These are phyloP conservation scores for Trichoderma pleuroti DNA, from an alignment of 2,329 filamentous ascomycete species.

Conservation along the genomic window DNA sequence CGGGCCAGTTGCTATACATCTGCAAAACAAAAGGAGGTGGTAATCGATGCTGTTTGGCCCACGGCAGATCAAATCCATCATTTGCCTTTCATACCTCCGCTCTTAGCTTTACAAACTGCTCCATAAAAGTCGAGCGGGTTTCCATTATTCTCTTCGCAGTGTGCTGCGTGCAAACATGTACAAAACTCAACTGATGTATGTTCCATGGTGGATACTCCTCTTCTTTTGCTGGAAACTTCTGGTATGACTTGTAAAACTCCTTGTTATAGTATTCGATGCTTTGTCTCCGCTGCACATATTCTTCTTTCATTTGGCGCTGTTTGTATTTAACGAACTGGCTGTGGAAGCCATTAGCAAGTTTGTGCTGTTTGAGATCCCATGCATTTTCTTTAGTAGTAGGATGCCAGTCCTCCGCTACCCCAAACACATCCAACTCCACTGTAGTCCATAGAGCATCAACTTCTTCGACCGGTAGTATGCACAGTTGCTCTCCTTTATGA, in stretches of 20 bases:
- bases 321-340: neutral
- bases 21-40: neutral
- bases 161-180: neutral
- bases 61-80: neutral
- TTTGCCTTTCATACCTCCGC: neutral
- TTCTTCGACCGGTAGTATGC: neutral
- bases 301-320: neutral
- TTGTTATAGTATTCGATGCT: neutral
- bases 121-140: neutral
- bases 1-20: neutral
- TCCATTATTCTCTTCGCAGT: neutral
- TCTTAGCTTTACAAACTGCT: neutral
- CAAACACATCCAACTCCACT: neutral
- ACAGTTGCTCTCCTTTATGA: neutral
- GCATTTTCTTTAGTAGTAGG: neutral
- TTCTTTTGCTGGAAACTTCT: neutral
- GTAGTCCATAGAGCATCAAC: neutral
- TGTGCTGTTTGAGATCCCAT: neutral
- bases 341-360: neutral
- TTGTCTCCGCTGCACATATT: neutral
- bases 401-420: neutral
- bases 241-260: neutral
- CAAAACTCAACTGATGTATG: neutral
- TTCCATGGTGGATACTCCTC: neutral
- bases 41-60: neutral